Evolutionary conservation across 768 basidiomycete genomes (phyloP), one percentile per base, ranked within the genome.

Genomic region (Suillus occidentalis): DNA sequence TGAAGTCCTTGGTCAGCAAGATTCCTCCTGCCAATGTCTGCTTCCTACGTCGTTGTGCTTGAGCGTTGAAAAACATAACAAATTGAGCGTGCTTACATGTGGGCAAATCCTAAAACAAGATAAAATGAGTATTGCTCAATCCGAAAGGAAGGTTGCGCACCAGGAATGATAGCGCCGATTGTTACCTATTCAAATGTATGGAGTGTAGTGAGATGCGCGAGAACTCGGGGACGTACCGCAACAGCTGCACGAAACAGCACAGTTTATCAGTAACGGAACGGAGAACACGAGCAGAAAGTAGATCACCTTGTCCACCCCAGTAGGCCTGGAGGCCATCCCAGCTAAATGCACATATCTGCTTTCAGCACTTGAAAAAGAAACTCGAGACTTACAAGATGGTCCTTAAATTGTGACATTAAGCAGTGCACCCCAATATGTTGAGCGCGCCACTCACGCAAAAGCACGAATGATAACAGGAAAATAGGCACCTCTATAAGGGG

Each of bases 241-340:
- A 55, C 34, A 34, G 53, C 53, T 55, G 53, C 12, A 13, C 2
- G 6, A n/a, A 36, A 52, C 10, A 31, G 16, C 28, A 16, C 28
- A 55, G 36, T 37, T 55, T n/a, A 55, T 55, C 34, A 55, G 18
- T 10, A 7, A 36, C 31, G 12, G 20, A n/a, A n/a, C 6, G 20
- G 20, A 55, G 34, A 55, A 55, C 20, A 55, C 3, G 6, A 36
- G 20, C 36, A 36, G 20, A 45, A 53, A 47, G 37, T 37, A 31
- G 22, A n/a, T 59, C 28, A 70, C 69, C 69, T 62, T 70, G 69
- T 39, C 69, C 69, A 25, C 69, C 69, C 69, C 69, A 70, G 60
- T 70, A 70, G 22, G 68, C 69, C 64, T 69, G 68, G 16, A 69
- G 64, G 25, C 68, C 68, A 63, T 69, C 68, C 68, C 68, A 69